A percentile compares a stretch with the other conserved stretches of the same genome.
phyloP scores from a whole-genome alignment of 768 basidiomycete species.

The Boletus vermiculosoides region DNA sequence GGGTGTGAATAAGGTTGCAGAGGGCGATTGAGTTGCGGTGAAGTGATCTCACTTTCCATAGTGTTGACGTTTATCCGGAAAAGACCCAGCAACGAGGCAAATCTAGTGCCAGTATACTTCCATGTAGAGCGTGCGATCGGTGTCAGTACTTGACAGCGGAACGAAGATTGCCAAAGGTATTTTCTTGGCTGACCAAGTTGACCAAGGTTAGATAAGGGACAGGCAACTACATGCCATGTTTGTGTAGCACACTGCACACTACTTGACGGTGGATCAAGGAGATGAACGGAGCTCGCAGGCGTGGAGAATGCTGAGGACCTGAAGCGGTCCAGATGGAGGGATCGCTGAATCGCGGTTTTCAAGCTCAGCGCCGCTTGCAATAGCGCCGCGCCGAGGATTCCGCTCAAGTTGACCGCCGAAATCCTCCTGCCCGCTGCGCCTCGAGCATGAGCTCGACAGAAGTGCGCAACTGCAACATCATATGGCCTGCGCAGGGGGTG shows the following conservation, averaged over 20 bases:
- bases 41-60: constrained; percentile 9
- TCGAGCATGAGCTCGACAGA: neutral
- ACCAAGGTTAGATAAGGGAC: neutral
- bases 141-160: neutral
- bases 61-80: constrained; percentile 2
- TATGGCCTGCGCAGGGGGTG: neutral
- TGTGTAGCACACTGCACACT: neutral
- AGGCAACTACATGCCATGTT: constrained; percentile 10
- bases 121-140: constrained; percentile 5
- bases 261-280: constrained; percentile 5
- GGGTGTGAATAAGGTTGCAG: neutral
- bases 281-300: neutral
- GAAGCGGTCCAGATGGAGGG: neutral
- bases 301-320: neutral
- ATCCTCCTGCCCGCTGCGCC: neutral
- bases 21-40: constrained; percentile 11
- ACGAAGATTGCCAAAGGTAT: neutral
- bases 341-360: constrained; percentile 21
- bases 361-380: constrained; percentile 13
- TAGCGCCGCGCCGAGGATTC: constrained; percentile 20
- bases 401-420: constrained; percentile 15
- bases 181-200: neutral
- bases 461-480: neutral
- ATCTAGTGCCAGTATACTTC: neutral
- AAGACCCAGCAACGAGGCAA: constrained; percentile 1